phyloP scores from a whole-genome alignment of 306 rosid species.

The Cucurbita argyrosperma region DNA sequence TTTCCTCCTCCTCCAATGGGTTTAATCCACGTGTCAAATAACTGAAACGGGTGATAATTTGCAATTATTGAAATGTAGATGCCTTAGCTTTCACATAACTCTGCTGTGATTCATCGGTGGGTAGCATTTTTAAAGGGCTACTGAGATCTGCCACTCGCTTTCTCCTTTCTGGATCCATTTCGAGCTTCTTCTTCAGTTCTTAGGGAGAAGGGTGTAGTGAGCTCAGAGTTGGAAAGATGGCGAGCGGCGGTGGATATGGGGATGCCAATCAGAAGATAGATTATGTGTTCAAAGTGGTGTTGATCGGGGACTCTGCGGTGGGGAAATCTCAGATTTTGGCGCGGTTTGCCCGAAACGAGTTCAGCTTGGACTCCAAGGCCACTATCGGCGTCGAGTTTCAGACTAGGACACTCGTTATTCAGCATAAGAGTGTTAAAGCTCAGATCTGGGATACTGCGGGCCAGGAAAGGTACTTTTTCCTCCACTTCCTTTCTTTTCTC shows the following conservation, averaged over 20 bases:
- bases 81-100: background rate
- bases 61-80: background rate
- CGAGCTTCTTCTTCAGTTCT: background rate
- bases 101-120: background rate
- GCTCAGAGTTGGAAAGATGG: conserved; percentile 28
- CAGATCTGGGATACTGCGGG: conserved; percentile 99
- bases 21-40: background rate
- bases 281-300: conserved; percentile 90
- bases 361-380: conserved; percentile 90
- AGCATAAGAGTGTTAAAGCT: conserved; percentile 91
- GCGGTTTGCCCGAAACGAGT: conserved; percentile 86
- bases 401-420: conserved; percentile 69
- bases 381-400: conserved; percentile 98
- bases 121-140: background rate
- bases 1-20: background rate
- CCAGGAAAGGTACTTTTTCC: conserved; percentile 66
- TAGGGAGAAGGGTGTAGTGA: background rate
- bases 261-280: conserved; percentile 84
- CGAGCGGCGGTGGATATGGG: conserved; percentile 59
- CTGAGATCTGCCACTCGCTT: background rate
- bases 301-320: conserved; percentile 95
- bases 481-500: background rate
- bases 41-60: background rate
- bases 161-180: conserved; percentile 4
- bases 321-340: conserved; percentile 96